A percentile compares a stretch with the other conserved stretches of the same genome.
phyloP scores from a whole-genome alignment of 2,329 filamentous ascomycete species.

The Aspergillus piperis region DNA sequence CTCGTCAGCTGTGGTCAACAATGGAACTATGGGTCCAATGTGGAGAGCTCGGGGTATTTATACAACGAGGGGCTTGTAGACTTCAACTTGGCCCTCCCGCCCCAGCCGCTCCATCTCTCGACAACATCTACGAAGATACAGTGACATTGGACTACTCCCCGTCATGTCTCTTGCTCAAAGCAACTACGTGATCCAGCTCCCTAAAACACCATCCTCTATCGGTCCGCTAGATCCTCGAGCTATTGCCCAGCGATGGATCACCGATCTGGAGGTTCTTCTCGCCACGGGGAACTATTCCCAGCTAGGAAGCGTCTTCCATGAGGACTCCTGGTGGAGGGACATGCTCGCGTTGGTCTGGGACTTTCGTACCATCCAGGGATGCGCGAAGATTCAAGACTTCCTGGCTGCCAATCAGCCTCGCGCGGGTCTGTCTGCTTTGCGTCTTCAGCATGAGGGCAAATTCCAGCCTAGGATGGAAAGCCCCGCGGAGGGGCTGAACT shows the following conservation, averaged over 20 bases:
- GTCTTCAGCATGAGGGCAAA: conserved; percentile 35
- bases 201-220: neutral
- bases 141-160: neutral
- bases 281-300: conserved; percentile 18
- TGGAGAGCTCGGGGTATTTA: conserved; percentile 1
- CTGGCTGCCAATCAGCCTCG: conserved; percentile 29
- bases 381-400: conserved; percentile 34
- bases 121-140: neutral
- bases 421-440: conserved; percentile 32
- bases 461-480: conserved; percentile 32
- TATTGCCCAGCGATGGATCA: conserved; percentile 38
- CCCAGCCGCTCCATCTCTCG: neutral
- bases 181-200: neutral
- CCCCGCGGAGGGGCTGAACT: conserved; percentile 33
- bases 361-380: conserved; percentile 37
- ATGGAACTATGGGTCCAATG: neutral
- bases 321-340: conserved; percentile 46
- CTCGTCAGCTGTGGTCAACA: neutral
- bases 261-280: conserved; percentile 29
- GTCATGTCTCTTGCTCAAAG: neutral
- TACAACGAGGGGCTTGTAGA: neutral
- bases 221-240: conserved; percentile 21
- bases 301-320: conserved; percentile 33
- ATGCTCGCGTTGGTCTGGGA: conserved; percentile 45
- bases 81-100: neutral